Evolutionary conservation across 139 green algal species (phyloP).

Genomic region (Micractinium sp.): DNA sequence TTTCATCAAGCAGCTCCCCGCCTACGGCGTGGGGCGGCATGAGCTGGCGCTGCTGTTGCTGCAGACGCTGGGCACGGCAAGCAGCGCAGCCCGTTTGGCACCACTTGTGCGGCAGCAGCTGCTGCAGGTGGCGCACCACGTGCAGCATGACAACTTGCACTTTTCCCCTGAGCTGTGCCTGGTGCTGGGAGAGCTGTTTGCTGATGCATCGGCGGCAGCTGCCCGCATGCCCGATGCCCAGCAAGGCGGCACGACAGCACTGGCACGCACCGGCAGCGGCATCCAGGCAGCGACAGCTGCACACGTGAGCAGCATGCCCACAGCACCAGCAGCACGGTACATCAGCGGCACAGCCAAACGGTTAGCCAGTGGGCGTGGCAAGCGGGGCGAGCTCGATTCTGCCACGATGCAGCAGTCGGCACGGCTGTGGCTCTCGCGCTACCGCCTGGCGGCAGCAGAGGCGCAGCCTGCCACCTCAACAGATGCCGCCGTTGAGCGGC

Average conservation of each 20-base stretch:
- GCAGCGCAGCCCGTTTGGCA: background rate
- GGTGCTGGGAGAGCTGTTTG: constrained; percentile 22
- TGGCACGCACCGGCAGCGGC: background rate
- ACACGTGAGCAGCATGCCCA: background rate
- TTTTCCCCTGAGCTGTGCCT: background rate
- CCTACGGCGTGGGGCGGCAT: background rate
- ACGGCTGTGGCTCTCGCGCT: constrained; percentile 18
- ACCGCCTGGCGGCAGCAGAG: constrained; percentile 20
- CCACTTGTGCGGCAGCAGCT: background rate
- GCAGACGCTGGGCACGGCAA: background rate
- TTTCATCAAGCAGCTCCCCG: constrained; percentile 20
- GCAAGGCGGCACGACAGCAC: background rate
- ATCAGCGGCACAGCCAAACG: background rate
- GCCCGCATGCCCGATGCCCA: background rate
- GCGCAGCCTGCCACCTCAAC: too few relatives aligned
- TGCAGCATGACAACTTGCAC: background rate
- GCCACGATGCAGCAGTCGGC: background rate
- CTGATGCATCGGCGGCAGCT: constrained; percentile 1
- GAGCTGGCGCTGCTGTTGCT: constrained; percentile 9
- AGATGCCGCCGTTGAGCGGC: background rate
- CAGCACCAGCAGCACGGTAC: background rate
- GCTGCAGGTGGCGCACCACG: constrained; percentile 14
- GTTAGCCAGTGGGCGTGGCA: background rate
- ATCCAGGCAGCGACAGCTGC: background rate
- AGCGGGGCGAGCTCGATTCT: background rate